A percentile compares a stretch with the other conserved stretches of the same genome.
These are phyloP conservation scores for Mallotus japonicus DNA, from an alignment of 441 rosid species.

Conservation along the genomic window DNA sequence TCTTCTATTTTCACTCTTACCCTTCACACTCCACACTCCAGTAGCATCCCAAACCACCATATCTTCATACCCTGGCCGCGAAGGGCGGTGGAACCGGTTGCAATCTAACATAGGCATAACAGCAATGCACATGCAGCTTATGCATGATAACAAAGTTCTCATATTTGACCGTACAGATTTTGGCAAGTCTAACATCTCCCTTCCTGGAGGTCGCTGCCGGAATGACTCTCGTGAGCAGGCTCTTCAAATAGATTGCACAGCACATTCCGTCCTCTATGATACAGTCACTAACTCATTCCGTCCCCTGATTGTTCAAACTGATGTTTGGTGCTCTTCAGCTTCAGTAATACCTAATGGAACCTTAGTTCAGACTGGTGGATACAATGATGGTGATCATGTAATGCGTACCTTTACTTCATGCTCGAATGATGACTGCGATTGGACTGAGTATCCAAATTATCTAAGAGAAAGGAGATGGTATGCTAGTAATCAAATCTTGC, in stretches of 20 bases:
- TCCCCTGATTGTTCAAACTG: slow-evolving; percentile 65
- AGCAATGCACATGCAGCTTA: slow-evolving; percentile 91
- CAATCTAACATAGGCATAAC: slow-evolving; percentile 66
- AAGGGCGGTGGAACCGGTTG: slow-evolving; percentile 49
- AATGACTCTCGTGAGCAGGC: slow-evolving; percentile 39
- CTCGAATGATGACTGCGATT: slow-evolving; percentile 46
- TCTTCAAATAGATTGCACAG: slow-evolving; percentile 57
- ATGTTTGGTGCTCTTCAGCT: slow-evolving; percentile 92
- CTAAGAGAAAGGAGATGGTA: slow-evolving; percentile 74
- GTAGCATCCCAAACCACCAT: background rate
- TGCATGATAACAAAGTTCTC: slow-evolving; percentile 67
- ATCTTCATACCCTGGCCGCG: slow-evolving; percentile 1
- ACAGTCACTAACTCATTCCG: slow-evolving; percentile 50
- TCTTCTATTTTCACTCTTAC: slow-evolving; percentile 19
- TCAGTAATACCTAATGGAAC: slow-evolving; percentile 63
- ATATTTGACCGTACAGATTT: slow-evolving; percentile 88
- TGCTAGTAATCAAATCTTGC: slow-evolving; percentile 62
- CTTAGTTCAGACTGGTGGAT: slow-evolving; percentile 80
- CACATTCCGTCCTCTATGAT: slow-evolving; percentile 77
- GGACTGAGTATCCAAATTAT: slow-evolving; percentile 57
- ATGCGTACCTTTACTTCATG: slow-evolving; percentile 55
- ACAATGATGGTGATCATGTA: slow-evolving; percentile 67
- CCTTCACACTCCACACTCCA: slow-evolving; percentile 6
- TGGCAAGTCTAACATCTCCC: slow-evolving; percentile 66
- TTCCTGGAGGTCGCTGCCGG: slow-evolving; percentile 57